Percentiles rank a stretch among this genome's conserved stretches.
Conservation (phyloP, 2,329 filamentous ascomycete genomes). For the Alternaria rosae region DNA sequence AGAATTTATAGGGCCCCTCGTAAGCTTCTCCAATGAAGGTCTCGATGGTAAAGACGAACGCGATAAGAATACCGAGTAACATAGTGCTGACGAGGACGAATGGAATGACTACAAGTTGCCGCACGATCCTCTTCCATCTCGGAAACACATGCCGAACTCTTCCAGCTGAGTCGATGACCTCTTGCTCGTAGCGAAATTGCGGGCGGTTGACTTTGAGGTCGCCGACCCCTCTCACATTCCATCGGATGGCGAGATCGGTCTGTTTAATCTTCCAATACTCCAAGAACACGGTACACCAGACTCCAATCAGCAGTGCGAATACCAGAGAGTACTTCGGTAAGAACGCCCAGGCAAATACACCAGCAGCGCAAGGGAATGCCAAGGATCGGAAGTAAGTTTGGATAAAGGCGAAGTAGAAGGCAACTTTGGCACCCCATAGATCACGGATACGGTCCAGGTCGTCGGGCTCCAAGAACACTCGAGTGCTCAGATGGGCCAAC, state of each 20-base stretch:
- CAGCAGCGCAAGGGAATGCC: conserved; percentile 39
- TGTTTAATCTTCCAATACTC: conserved; percentile 48
- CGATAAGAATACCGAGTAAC: conserved; percentile 38
- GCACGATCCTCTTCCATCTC: conserved; percentile 37
- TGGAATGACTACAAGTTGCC: conserved; percentile 42
- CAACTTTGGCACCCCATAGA: conserved; percentile 74
- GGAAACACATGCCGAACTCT: conserved; percentile 38
- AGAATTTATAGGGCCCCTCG: conserved; percentile 42
- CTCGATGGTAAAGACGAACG: conserved; percentile 41
- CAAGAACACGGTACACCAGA: conserved; percentile 46
- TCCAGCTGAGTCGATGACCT: conserved; percentile 35
- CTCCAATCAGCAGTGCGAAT: conserved; percentile 41
- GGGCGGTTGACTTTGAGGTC: conserved; percentile 42
- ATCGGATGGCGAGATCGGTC: conserved; percentile 42
- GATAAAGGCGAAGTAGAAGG: conserved; percentile 48
- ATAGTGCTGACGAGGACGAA: conserved; percentile 40
- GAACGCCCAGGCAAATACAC: conserved; percentile 41
- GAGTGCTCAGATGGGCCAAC: conserved; percentile 77
- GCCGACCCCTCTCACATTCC: conserved; percentile 42
- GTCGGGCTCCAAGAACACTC: conserved; percentile 69
- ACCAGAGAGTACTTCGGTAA: conserved; percentile 41
- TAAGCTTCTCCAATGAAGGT: conserved; percentile 46
- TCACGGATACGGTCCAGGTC: conserved; percentile 79
- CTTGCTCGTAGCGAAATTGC: conserved; percentile 36
- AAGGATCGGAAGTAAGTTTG: conserved; percentile 45